Evolutionary conservation across 2,329 filamentous ascomycete genomes (phyloP).

Genomic region (Sporothrix mexicana): DNA sequence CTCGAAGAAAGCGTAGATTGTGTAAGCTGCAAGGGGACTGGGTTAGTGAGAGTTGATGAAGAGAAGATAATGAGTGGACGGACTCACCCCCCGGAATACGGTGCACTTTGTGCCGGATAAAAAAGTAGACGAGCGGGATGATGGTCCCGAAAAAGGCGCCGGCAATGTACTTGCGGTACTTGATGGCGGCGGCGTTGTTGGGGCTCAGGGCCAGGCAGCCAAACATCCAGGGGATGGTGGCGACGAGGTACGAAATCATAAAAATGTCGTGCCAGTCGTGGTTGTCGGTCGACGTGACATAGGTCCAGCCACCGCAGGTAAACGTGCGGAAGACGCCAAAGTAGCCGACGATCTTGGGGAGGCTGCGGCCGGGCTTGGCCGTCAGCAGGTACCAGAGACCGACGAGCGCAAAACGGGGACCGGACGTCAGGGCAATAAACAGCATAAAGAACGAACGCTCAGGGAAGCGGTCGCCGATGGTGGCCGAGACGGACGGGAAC

Average conservation of each 20-base stretch:
- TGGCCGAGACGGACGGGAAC: constrained; percentile 95
- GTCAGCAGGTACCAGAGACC: constrained; percentile 92
- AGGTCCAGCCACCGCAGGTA: constrained; percentile 97
- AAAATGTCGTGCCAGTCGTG: constrained; percentile 99
- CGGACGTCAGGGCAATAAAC: constrained; percentile 95
- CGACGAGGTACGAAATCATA: constrained; percentile 97
- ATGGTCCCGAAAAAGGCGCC: constrained; percentile 88
- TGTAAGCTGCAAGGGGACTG: constrained; percentile 76
- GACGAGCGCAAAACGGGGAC: constrained; percentile 90
- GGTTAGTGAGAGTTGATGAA: constrained; percentile 12
- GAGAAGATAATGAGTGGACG: background rate
- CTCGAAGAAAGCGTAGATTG: constrained; percentile 96
- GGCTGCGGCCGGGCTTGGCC: constrained; percentile 71
- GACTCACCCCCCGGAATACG: constrained; percentile 87
- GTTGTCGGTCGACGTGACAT: constrained; percentile 96
- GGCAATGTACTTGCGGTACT: constrained; percentile 86
- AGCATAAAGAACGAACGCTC: constrained; percentile 97
- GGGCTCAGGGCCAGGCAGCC: constrained; percentile 90
- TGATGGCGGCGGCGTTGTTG: constrained; percentile 79
- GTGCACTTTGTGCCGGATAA: constrained; percentile 98
- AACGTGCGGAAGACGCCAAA: constrained; percentile 87
- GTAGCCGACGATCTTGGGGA: constrained; percentile 81
- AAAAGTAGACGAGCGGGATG: constrained; percentile 91
- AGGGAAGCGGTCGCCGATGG: constrained; percentile 95
- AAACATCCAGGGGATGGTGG: constrained; percentile 92